Percentiles rank a stretch among this genome's conserved stretches.
These are phyloP conservation scores for Fusarium phyllophilum DNA, from an alignment of 2,329 filamentous ascomycete genomes.

Conservation along the genomic window DNA sequence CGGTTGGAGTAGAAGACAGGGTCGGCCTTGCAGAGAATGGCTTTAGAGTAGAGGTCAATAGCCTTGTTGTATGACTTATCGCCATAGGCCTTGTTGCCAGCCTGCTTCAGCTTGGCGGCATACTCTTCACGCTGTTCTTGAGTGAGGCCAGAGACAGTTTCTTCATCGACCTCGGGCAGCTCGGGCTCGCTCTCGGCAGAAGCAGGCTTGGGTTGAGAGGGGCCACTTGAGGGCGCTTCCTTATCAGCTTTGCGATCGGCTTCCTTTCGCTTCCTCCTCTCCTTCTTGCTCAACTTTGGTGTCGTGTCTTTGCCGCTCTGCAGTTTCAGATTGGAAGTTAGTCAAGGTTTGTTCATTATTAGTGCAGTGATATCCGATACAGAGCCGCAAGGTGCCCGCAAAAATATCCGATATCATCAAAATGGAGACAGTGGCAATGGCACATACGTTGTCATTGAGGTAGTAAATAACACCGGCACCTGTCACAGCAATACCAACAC, in stretches of 20 bases:
- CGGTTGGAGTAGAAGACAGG: constrained; percentile 99
- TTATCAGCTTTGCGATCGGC: constrained; percentile 68
- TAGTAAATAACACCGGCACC: constrained; percentile 95
- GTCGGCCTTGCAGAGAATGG: constrained; percentile 95
- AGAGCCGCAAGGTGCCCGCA: constrained; percentile 4
- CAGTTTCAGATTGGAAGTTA: constrained; percentile 15
- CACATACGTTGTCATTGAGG: constrained; percentile 68
- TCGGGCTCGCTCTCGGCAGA: constrained; percentile 71
- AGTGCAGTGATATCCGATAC: constrained; percentile 24
- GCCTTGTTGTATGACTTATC: constrained; percentile 93
- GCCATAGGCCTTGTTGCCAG: constrained; percentile 95
- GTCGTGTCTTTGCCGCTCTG: constrained; percentile 60
- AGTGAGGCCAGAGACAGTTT: constrained; percentile 61
- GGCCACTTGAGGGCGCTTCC: constrained; percentile 50
- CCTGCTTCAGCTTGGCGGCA: constrained; percentile 91
- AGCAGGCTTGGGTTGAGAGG: constrained; percentile 59
- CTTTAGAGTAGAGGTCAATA: constrained; percentile 94
- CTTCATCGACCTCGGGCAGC: constrained; percentile 73
- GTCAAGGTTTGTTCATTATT: constrained; percentile 12
- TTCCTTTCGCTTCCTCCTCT: constrained; percentile 88
- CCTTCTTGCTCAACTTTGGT: constrained; percentile 88
- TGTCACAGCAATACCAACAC: constrained; percentile 90
- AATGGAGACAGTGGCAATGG: not conserved
- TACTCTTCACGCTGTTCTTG: constrained; percentile 82
- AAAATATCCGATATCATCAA: constrained; percentile 11